phyloP scores from a whole-genome alignment of 495 filamentous ascomycete genomes.

The Penicillium lividum region DNA sequence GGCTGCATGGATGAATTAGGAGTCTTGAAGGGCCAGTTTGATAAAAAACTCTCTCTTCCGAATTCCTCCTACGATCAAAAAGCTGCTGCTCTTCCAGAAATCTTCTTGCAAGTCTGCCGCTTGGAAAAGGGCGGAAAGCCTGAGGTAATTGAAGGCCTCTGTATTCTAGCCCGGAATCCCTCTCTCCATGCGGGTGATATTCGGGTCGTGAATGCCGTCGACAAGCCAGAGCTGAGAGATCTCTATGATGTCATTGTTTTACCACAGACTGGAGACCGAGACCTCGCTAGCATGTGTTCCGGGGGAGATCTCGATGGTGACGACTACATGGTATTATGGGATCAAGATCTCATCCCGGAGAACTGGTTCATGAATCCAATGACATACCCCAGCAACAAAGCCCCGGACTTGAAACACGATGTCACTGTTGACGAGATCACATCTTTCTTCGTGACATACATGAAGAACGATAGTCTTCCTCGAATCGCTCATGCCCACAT shows the following conservation, averaged over 20 bases:
- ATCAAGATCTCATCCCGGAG: constrained; percentile 67
- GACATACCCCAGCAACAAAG: constrained; percentile 60
- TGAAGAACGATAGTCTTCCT: constrained; percentile 85
- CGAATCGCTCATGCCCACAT: constrained; percentile 83
- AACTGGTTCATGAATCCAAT: constrained; percentile 74
- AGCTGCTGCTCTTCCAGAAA: constrained; percentile 66
- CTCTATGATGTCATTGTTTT: constrained; percentile 85
- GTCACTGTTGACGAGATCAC: constrained; percentile 71
- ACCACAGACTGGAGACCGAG: constrained; percentile 78
- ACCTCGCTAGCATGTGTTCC: constrained; percentile 90
- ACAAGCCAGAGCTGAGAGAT: constrained; percentile 69
- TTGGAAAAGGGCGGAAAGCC: constrained; percentile 48
- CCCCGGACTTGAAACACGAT: constrained; percentile 52
- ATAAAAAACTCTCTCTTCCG: constrained; percentile 25
- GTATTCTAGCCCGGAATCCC: constrained; percentile 86
- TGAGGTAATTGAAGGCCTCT: constrained; percentile 72
- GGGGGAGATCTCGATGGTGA: constrained; percentile 96
- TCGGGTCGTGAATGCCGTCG: constrained; percentile 81
- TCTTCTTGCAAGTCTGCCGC: constrained; percentile 79
- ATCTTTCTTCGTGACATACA: constrained; percentile 86
- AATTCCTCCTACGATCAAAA: constrained; percentile 35
- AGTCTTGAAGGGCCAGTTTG: constrained; percentile 68
- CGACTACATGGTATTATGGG: constrained; percentile 95
- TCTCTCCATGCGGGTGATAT: constrained; percentile 94
- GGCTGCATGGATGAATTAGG: constrained; percentile 85